Conservation (phyloP, 768 basidiomycete species). For the Mycena olivaceomarginata region DNA sequence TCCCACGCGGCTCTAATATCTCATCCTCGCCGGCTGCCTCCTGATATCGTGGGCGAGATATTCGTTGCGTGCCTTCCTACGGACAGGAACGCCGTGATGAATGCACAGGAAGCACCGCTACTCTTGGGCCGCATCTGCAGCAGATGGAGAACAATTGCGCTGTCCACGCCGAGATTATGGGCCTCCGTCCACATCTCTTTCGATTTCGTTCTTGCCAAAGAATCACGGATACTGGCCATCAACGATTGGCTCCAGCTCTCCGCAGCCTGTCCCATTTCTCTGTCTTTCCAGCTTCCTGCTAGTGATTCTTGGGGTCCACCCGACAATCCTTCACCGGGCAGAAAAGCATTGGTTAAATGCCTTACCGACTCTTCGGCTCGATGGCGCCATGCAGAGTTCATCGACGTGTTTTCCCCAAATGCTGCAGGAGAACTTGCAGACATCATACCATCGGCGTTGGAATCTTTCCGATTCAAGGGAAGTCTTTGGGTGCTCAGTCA, state of each 20-base stretch:
- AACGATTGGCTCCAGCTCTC: neutral
- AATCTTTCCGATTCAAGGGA: too few species aligned
- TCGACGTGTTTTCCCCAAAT: too few species aligned
- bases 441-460: too few species aligned
- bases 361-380: too few species aligned
- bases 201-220: neutral
- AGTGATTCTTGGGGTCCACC: too few species aligned
- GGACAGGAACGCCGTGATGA: slow-evolving; percentile 9
- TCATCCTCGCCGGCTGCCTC: too few species aligned
- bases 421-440: too few species aligned
- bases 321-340: too few species aligned
- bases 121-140: slow-evolving; percentile 14
- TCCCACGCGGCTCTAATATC: neutral
- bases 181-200: neutral
- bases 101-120: slow-evolving; percentile 8
- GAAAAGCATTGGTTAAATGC: too few species aligned
- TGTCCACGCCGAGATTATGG: neutral
- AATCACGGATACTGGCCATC: neutral
- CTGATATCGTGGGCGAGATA: too few species aligned
- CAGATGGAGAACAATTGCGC: neutral
- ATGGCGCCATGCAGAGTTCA: too few species aligned
- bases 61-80: slow-evolving; percentile 9
- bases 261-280: neutral
- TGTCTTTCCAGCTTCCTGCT: neutral
- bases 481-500: too few species aligned